phyloP scores from a whole-genome alignment of 305 asterid species.

The Ilex paraguariensis region DNA sequence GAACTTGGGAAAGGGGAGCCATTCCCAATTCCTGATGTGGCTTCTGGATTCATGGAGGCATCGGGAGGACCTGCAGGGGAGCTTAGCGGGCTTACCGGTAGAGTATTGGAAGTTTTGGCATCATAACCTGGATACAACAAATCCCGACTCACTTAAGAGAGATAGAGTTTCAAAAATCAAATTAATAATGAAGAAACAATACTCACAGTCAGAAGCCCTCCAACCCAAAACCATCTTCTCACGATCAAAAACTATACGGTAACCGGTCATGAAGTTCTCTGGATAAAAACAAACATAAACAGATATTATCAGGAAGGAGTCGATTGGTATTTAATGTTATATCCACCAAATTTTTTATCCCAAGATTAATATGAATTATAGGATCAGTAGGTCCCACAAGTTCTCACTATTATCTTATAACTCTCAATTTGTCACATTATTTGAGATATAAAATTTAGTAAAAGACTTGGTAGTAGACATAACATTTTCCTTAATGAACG shows the following conservation, averaged over 20 bases:
- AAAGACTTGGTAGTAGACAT: too few species aligned
- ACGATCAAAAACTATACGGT: slow-evolving; percentile 72
- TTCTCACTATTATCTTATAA: too few species aligned
- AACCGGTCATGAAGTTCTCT: slow-evolving; percentile 90
- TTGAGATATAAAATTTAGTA: too few species aligned
- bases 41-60: slow-evolving; percentile 57
- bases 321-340: too few species aligned
- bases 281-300: slow-evolving; percentile 1
- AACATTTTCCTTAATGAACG: too few species aligned
- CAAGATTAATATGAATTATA: too few species aligned
- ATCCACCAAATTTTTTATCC: too few species aligned
- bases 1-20: slow-evolving; percentile 23
- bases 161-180: not conserved
- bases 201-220: slow-evolving; percentile 77
- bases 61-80: slow-evolving; percentile 58
- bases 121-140: slow-evolving; percentile 44
- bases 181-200: not conserved
- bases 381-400: too few species aligned
- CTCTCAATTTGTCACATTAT: too few species aligned
- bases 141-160: not conserved
- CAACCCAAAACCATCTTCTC: too few species aligned
- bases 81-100: slow-evolving; percentile 38
- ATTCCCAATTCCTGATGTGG: slow-evolving; percentile 37
- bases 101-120: slow-evolving; percentile 37
- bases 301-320: too few species aligned